Conservation (phyloP, 345 rosid species). For the Syzygium aromaticum region DNA sequence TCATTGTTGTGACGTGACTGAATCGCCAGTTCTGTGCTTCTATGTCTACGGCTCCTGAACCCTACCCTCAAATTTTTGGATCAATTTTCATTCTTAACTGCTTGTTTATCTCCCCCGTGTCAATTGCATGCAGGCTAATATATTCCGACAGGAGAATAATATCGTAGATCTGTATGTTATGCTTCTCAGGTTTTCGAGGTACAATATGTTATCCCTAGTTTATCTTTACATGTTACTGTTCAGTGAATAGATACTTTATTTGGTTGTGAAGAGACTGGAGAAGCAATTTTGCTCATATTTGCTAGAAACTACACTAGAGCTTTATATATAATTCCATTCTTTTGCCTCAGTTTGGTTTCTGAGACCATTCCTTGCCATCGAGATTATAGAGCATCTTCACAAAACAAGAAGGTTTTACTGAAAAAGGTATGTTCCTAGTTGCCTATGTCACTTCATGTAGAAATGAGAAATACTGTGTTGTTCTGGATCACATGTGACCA, state of each 20-base stretch:
- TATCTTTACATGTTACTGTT: background rate
- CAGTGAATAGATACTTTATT: background rate
- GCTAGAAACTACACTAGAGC: background rate
- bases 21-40: background rate
- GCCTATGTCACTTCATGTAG: background rate
- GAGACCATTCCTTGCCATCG: constrained; percentile 95
- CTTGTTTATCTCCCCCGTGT: background rate
- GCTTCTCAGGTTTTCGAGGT: constrained; percentile 97
- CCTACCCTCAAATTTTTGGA: background rate
- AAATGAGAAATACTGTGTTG: constrained; percentile 7
- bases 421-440: constrained; percentile 36
- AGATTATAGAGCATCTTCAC: constrained; percentile 46
- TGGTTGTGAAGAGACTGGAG: background rate
- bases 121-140: constrained; percentile 56
- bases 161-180: constrained; percentile 77
- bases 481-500: constrained; percentile 1
- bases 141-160: constrained; percentile 86
- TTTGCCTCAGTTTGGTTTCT: constrained; percentile 64
- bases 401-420: constrained; percentile 40
- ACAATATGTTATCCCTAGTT: constrained; percentile 3
- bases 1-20: background rate
- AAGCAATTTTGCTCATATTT: background rate
- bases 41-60: background rate
- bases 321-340: constrained; percentile 2
- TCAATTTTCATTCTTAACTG: background rate